These are phyloP conservation scores for Exophiala aquamarina DNA, from an alignment of 2,329 filamentous ascomycete species.

Conservation along the genomic window DNA sequence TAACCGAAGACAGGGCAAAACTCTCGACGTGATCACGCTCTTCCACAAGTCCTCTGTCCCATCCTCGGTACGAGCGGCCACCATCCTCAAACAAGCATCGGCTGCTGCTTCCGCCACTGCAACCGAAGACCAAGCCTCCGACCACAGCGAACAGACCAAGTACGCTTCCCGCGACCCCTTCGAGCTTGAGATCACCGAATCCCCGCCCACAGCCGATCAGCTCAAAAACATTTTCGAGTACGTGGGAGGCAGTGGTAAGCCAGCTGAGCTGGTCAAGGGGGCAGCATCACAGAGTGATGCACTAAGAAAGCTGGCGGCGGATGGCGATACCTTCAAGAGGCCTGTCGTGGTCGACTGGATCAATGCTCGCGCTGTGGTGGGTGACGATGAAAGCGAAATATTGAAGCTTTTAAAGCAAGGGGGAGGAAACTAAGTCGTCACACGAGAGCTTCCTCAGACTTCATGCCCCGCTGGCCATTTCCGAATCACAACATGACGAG, in stretches of 20 bases:
- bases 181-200: conserved; percentile 81
- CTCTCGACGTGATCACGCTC: conserved; percentile 88
- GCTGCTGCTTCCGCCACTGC: conserved; percentile 66
- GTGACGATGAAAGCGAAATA: conserved; percentile 85
- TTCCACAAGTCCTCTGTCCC: conserved; percentile 82
- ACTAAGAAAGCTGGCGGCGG: conserved; percentile 72
- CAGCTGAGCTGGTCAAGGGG: conserved; percentile 68
- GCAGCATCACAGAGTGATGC: conserved; percentile 76
- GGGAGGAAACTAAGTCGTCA: conserved; percentile 8
- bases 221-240: conserved; percentile 82
- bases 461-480: too few relatives aligned
- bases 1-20: conserved; percentile 61
- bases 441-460: too few relatives aligned
- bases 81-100: conserved; percentile 77
- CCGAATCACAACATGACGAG: too few relatives aligned
- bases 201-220: conserved; percentile 77
- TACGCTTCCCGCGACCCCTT: conserved; percentile 65
- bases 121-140: conserved; percentile 72
- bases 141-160: conserved; percentile 61
- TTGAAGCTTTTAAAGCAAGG: conserved; percentile 68
- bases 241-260: conserved; percentile 59
- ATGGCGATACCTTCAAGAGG: conserved; percentile 65
- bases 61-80: conserved; percentile 70
- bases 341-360: conserved; percentile 95
- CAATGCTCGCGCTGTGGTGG: conserved; percentile 75